Conservation (phyloP, 148 eudicot species). For the Tetragonia tetragonoides region DNA sequence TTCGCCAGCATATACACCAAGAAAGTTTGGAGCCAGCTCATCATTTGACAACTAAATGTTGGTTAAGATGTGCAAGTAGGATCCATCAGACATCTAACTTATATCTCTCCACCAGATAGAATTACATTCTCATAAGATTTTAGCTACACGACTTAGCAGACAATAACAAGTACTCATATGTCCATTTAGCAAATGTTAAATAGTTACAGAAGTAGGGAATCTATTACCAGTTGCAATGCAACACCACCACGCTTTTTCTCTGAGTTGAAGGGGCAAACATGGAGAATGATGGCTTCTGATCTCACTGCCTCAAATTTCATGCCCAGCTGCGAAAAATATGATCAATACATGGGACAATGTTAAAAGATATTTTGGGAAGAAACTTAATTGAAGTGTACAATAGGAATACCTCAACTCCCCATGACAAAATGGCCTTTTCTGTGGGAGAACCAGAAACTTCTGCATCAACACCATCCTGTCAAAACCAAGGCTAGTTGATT, state of each 20-base stretch:
- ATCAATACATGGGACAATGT: neutral
- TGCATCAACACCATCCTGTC: slow-evolving; percentile 50
- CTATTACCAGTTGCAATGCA: slow-evolving; percentile 67
- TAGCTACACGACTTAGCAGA: neutral
- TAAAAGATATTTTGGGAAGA: neutral
- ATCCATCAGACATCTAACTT: neutral
- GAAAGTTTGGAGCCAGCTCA: neutral
- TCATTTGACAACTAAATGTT: neutral
- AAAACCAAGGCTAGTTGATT: neutral
- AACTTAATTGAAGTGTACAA: neutral
- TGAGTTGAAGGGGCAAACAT: slow-evolving; percentile 87
- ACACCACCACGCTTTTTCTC: slow-evolving; percentile 90
- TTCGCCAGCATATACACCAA: neutral
- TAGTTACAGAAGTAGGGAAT: neutral
- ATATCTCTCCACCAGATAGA: no score
- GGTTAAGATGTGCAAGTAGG: neutral
- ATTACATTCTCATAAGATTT: neutral
- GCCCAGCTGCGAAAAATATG: slow-evolving; percentile 50
- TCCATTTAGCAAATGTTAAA: neutral
- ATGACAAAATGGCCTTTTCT: slow-evolving; percentile 79
- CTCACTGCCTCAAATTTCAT: slow-evolving; percentile 77
- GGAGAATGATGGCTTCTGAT: slow-evolving; percentile 60
- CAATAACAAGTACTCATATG: slow-evolving; percentile 1
- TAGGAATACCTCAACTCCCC: slow-evolving; percentile 71
- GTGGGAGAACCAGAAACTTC: slow-evolving; percentile 96